phyloP scores from a whole-genome alignment of 768 basidiomycete species.

The Tulasnella sp. region DNA sequence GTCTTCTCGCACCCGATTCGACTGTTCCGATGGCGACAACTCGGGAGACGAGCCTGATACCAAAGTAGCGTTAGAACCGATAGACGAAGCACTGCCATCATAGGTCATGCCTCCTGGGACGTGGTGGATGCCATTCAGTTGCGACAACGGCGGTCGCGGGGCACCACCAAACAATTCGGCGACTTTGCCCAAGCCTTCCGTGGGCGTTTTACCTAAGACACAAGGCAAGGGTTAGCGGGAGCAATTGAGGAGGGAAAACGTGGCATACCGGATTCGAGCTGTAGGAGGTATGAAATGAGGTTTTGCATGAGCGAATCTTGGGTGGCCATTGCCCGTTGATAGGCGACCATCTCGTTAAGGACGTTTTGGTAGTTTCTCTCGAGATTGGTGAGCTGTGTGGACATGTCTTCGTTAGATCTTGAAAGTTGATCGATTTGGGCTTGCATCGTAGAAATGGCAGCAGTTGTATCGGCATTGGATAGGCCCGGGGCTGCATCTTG shows the following conservation, averaged over 20 bases:
- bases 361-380: conserved; percentile 56
- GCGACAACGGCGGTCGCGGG: not conserved
- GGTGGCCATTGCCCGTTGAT: conserved; percentile 64
- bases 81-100: conserved; percentile 6
- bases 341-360: conserved; percentile 57
- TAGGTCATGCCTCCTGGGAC: conserved; percentile 10
- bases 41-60: conserved; percentile 11
- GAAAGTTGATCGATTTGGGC: conserved; percentile 38
- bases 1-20: conserved; percentile 2
- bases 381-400: conserved; percentile 42
- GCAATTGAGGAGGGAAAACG: conserved; percentile 34
- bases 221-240: not conserved
- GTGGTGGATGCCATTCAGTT: not conserved
- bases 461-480: conserved; percentile 4
- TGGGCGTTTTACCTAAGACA: conserved; percentile 9
- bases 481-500: not conserved
- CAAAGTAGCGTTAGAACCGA: conserved; percentile 11
- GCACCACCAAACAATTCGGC: not conserved
- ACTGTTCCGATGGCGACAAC: conserved; percentile 11
- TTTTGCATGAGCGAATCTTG: conserved; percentile 77
- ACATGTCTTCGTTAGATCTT: conserved; percentile 40
- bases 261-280: conserved; percentile 47
- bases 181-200: conserved; percentile 2
- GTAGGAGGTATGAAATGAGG: conserved; percentile 68
- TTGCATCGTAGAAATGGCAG: conserved; percentile 30